A percentile compares a stretch with the other conserved stretches of the same genome.
Evolutionary conservation across 139 green algal species (phyloP).

Genomic region (Pleodorina starrii): DNA sequence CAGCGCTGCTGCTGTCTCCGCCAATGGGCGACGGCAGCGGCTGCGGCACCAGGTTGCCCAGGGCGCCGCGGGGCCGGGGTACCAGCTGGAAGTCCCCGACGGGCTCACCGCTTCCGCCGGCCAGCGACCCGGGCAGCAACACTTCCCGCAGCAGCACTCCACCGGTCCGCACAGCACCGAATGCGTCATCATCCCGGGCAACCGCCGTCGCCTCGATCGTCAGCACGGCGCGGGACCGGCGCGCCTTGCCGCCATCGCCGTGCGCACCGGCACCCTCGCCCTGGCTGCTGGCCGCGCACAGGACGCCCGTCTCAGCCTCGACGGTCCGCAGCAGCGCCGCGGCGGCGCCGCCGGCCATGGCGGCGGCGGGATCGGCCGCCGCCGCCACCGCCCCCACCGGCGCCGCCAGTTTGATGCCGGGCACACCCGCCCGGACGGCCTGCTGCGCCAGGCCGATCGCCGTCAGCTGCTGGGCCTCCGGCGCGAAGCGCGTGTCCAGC

Average conservation of each 20-base stretch:
- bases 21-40: conserved; percentile 74
- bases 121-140: neutral
- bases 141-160: neutral
- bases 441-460: conserved; percentile 51
- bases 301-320: conserved; percentile 24
- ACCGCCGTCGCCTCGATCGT: conserved; percentile 1
- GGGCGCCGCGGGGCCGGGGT: conserved; percentile 69
- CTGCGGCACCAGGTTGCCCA: conserved; percentile 69
- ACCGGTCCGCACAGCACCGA: neutral
- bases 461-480: neutral
- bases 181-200: conserved; percentile 11
- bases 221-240: neutral
- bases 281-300: neutral
- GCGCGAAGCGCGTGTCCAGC: neutral
- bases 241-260: too few relatives aligned
- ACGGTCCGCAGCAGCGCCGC: conserved; percentile 27
- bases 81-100: conserved; percentile 45
- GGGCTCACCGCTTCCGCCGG: neutral
- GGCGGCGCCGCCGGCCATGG: neutral
- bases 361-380: neutral
- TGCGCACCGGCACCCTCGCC: too few relatives aligned
- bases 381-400: neutral
- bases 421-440: conserved; percentile 6
- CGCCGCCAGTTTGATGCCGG: neutral
- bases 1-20: too few relatives aligned